These are phyloP conservation scores for Fusarium longipes DNA, from an alignment of 2,329 filamentous ascomycete species.

Conservation along the genomic window DNA sequence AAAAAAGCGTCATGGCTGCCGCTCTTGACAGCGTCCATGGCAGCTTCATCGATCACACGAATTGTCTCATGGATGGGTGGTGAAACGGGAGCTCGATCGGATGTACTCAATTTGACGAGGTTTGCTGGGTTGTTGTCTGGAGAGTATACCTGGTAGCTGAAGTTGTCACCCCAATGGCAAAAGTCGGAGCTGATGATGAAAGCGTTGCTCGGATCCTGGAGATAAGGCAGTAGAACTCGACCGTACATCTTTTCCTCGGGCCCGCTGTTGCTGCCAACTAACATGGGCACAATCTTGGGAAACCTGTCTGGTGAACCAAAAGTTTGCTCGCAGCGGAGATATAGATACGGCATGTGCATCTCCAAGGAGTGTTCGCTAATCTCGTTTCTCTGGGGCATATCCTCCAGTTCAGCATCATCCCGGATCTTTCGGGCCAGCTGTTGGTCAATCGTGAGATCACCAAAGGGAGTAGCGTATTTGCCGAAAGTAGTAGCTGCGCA, in stretches of 20 bases:
- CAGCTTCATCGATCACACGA: slow-evolving; percentile 78
- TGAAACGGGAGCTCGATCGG: slow-evolving; percentile 49
- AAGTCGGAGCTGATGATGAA: slow-evolving; percentile 97
- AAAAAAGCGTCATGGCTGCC: slow-evolving; percentile 79
- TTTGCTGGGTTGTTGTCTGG: slow-evolving; percentile 55
- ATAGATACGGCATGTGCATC: slow-evolving; percentile 96
- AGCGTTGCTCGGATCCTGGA: slow-evolving; percentile 78
- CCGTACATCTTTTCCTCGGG: slow-evolving; percentile 74
- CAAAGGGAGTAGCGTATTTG: slow-evolving; percentile 79
- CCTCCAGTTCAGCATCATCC: slow-evolving; percentile 48
- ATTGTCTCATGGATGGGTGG: slow-evolving; percentile 86
- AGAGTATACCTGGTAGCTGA: slow-evolving; percentile 82
- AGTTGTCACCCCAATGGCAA: slow-evolving; percentile 92
- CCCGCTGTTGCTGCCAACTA: slow-evolving; percentile 79
- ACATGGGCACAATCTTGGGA: slow-evolving; percentile 83
- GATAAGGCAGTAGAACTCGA: slow-evolving; percentile 79
- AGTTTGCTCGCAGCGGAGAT: slow-evolving; percentile 73
- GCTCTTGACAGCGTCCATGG: slow-evolving; percentile 85
- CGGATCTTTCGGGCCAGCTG: slow-evolving; percentile 63
- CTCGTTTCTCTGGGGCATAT: slow-evolving; percentile 75
- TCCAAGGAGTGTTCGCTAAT: slow-evolving; percentile 92
- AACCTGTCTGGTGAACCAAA: slow-evolving; percentile 65
- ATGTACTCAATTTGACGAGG: slow-evolving; percentile 53
- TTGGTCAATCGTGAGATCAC: slow-evolving; percentile 73
- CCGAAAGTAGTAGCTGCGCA: slow-evolving; percentile 80